Evolutionary conservation across 805 yeast species (phyloP).

Genomic region (Priceomyces carsonii): DNA sequence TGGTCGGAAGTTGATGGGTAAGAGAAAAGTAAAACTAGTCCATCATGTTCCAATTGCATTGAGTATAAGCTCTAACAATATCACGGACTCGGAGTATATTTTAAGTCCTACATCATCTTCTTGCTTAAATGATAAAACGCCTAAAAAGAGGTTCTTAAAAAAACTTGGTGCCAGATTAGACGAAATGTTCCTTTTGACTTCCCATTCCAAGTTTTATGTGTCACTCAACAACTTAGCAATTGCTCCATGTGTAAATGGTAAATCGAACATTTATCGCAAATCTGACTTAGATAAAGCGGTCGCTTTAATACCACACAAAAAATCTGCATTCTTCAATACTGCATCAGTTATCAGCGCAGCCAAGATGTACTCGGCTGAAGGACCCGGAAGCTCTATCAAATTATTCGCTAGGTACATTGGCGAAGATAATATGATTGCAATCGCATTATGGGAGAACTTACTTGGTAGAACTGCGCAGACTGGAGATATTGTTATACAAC

Average conservation of each 20-base stretch:
- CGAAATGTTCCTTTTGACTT: slow-evolving; percentile 80
- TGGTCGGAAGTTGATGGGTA: slow-evolving; percentile 34
- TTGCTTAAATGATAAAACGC: neutral
- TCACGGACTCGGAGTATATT: slow-evolving; percentile 25
- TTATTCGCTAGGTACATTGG: slow-evolving; percentile 82
- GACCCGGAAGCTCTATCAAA: slow-evolving; percentile 55
- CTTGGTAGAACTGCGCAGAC: slow-evolving; percentile 73
- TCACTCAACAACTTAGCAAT: slow-evolving; percentile 70
- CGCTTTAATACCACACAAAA: slow-evolving; percentile 27
- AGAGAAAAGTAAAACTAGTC: slow-evolving; percentile 59
- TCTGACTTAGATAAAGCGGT: slow-evolving; percentile 66
- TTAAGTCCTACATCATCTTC: slow-evolving; percentile 16
- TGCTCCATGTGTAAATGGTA: slow-evolving; percentile 92
- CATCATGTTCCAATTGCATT: slow-evolving; percentile 81
- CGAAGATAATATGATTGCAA: slow-evolving; percentile 91
- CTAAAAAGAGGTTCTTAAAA: slow-evolving; percentile 17
- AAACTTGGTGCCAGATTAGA: slow-evolving; percentile 67
- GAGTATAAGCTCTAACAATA: slow-evolving; percentile 25
- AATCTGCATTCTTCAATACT: slow-evolving; percentile 33
- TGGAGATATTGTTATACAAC: slow-evolving; percentile 78
- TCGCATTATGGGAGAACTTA: slow-evolving; percentile 73
- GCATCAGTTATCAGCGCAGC: slow-evolving; percentile 32
- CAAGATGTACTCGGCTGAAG: slow-evolving; percentile 21
- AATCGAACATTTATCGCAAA: slow-evolving; percentile 74
- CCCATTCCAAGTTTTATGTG: slow-evolving; percentile 84